Base-by-base conservation (phyloP, 306 rosid genomes). In the Castanea crenata region DNA sequence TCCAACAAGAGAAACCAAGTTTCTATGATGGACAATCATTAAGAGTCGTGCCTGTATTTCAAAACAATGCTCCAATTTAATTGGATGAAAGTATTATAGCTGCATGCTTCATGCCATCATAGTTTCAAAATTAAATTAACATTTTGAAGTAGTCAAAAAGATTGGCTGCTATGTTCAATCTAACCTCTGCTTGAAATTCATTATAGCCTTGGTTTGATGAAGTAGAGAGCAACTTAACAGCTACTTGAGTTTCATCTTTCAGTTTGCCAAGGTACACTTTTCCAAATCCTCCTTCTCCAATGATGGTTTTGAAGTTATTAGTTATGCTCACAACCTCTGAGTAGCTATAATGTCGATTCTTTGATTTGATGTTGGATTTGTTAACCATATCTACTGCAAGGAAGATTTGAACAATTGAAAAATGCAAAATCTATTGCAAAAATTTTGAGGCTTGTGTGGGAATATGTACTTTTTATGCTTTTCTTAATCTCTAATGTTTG, bases 261-360 rank as follows among this genome's bases (percentile, higher is more conserved):
- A 89, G 75, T 32, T 1, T 15, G 1, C 88, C 90, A 4, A 14
- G 8, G 41, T 83, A 83, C 13, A 88, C 90, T 56, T 73, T 82
- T 56, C 90, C 92, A 73, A 88, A 86, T 62, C 90, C 92, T 25
- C 92, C 88, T 73, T 52, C 67, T 51, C 92, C 92, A 76, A 84
- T 67, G 29, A 71, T 38, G 3, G 78, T 85, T n/a, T 70, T 65
- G 35, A 79, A 80, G 70, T 90, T 67, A 27, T 82, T 79, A 2
- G 91, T 84, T 9, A 87, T 87, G 6, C 35, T 13, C 4, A 78
- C 12, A 55, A 87, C 61, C 55, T 87, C 86, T 0, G 59, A 52
- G 49, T 72, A 86, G 55, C 58, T 56, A 46, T 83, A 82, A 4
- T 58, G 38, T 25, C 11, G 83, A 35, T 85, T 51, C 20, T 75